phyloP scores from a whole-genome alignment of 306 rosid species.

The Corylus americana region DNA sequence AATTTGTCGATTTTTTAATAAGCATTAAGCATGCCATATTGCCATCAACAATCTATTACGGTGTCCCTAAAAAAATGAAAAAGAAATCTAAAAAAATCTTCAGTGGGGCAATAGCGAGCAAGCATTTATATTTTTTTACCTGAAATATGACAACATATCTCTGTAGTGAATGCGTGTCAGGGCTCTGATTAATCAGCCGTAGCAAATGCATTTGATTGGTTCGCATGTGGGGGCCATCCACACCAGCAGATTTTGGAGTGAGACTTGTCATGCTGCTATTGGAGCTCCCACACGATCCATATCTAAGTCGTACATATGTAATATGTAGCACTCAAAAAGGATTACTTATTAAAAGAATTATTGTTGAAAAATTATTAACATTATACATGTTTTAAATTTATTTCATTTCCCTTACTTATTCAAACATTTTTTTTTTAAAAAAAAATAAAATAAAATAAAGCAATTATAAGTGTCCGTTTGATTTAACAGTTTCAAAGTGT shows the following conservation, averaged over 20 bases:
- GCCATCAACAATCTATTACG: neutral
- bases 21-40: neutral
- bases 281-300: no score
- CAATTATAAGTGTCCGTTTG: no score
- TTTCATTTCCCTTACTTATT: no score
- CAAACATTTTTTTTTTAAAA: no score
- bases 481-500: no score
- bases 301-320: no score
- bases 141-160: slow-evolving; percentile 22
- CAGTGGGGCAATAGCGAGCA: neutral
- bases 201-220: slow-evolving; percentile 10
- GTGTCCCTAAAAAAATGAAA: no score
- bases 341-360: no score
- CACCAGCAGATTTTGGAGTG: neutral
- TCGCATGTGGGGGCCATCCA: slow-evolving; percentile 23
- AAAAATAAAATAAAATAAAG: no score
- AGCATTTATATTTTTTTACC: slow-evolving; percentile 2
- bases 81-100: neutral
- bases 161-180: neutral
- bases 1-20: neutral
- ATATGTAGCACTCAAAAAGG: no score
- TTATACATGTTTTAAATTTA: no score
- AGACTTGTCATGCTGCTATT: neutral
- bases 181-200: slow-evolving; percentile 14
- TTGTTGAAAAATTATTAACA: no score